phyloP scores from a whole-genome alignment of 495 filamentous ascomycete species.

The Lophiotrema nucula region DNA sequence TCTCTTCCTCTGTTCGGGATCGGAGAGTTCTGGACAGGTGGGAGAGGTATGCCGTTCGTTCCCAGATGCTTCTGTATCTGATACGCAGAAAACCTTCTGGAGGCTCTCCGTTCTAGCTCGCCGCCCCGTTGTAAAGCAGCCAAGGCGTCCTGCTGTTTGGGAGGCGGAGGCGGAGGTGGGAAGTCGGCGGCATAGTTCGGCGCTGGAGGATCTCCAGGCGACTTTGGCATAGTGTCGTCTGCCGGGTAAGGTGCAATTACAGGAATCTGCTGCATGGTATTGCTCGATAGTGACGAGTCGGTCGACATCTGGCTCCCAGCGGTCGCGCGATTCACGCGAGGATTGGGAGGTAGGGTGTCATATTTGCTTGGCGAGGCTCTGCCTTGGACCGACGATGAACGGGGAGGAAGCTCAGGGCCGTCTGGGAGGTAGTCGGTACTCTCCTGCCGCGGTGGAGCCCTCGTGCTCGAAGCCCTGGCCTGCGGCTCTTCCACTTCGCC shows the following conservation, averaged over 20 bases:
- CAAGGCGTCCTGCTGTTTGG: conserved; percentile 84
- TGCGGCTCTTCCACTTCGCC: conserved; percentile 58
- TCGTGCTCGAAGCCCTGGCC: conserved; percentile 36
- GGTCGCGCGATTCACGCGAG: conserved; percentile 47
- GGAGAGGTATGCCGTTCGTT: conserved; percentile 77
- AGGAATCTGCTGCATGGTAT: conserved; percentile 65
- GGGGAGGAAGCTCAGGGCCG: conserved; percentile 47
- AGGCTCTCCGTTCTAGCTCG: conserved; percentile 89
- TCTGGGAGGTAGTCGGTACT: conserved; percentile 48
- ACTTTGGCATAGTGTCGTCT: conserved; percentile 52
- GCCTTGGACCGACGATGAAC: conserved; percentile 46
- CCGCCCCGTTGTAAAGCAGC: conserved; percentile 87
- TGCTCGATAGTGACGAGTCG: conserved; percentile 62
- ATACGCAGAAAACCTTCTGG: conserved; percentile 88
- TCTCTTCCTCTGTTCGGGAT: conserved; percentile 87
- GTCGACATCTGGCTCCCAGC: conserved; percentile 43
- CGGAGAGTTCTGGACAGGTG: conserved; percentile 80
- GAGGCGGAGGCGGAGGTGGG: conserved; percentile 51
- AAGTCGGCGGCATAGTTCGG: conserved; percentile 43
- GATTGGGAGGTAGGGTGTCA: conserved; percentile 38
- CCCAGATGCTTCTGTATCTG: conserved; percentile 93
- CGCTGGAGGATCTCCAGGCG: conserved; percentile 62
- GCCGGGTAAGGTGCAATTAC: conserved; percentile 64
- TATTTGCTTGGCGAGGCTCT: conserved; percentile 37
- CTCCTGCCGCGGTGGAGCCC: conserved; percentile 48